Conservation (phyloP, 192 early-diverging fungal species). For the Spinellus fusiger region DNA sequence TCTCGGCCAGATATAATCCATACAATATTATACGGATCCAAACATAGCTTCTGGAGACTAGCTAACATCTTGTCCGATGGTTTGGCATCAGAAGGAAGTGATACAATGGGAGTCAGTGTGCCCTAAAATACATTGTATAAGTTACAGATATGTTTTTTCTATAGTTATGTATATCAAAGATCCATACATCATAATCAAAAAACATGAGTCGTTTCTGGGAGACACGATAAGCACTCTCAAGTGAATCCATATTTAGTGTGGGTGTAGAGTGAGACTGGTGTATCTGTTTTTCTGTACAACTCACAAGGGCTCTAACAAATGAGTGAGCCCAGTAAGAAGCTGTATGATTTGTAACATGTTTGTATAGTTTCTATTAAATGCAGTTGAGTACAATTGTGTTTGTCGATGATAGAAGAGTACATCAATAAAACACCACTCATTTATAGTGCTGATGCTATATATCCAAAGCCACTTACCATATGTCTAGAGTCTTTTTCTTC, state of each 20-base stretch:
- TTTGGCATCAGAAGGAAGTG: slow-evolving; percentile 76
- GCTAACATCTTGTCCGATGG: slow-evolving; percentile 85
- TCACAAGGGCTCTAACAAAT: slow-evolving; percentile 72
- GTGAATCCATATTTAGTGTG: slow-evolving; percentile 26
- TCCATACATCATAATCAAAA: slow-evolving; percentile 88
- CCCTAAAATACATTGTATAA: slow-evolving; percentile 44
- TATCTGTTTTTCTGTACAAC: slow-evolving; percentile 32
- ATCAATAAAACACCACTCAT: not conserved
- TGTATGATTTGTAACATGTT: slow-evolving; percentile 76
- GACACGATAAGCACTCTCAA: slow-evolving; percentile 42
- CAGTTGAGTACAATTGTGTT: not conserved
- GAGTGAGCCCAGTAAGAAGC: slow-evolving; percentile 82
- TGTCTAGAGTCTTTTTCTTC: slow-evolving; percentile 65
- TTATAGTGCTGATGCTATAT: no score
- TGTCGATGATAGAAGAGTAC: not conserved
- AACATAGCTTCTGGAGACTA: slow-evolving; percentile 57
- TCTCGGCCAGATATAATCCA: slow-evolving; percentile 96
- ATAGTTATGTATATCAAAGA: not conserved
- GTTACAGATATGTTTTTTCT: not conserved
- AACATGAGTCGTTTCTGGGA: slow-evolving; percentile 77
- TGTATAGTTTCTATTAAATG: slow-evolving; percentile 55
- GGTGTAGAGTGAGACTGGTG: slow-evolving; percentile 44
- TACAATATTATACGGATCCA: slow-evolving; percentile 79
- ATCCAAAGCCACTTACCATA: slow-evolving; percentile 49
- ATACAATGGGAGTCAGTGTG: slow-evolving; percentile 90